Evolutionary conservation across 225 moss, liverwort and hornwort species (phyloP).

Genomic region (Pseudoscleropodium purum): DNA sequence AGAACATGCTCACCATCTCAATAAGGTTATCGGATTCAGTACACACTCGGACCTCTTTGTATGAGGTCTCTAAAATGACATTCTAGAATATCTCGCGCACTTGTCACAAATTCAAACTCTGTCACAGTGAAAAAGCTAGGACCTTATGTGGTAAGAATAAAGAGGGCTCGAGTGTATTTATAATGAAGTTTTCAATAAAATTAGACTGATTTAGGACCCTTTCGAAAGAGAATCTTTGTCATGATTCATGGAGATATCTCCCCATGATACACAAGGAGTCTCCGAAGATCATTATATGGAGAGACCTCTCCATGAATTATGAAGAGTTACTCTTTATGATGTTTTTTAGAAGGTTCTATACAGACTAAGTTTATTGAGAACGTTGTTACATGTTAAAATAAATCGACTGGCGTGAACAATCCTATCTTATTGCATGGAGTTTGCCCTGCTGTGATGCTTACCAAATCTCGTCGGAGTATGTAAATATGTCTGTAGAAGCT

Average conservation of each 20-base stretch:
- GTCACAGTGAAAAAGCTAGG: not conserved
- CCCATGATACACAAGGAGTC: not conserved
- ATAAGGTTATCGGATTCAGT: not conserved
- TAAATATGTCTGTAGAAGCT: conserved; percentile 53
- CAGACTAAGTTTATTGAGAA: not conserved
- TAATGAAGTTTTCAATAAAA: not conserved
- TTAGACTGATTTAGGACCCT: no score
- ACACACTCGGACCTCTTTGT: not conserved
- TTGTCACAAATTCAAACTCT: not conserved
- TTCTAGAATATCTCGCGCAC: not conserved
- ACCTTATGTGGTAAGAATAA: not conserved
- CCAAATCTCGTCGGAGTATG: conserved; percentile 66
- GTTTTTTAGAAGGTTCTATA: not conserved
- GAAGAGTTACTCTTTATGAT: not conserved
- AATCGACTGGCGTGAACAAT: not conserved
- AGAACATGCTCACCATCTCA: not conserved
- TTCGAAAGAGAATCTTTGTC: not conserved
- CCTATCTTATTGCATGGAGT: not conserved
- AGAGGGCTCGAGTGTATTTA: not conserved
- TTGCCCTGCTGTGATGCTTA: conserved; percentile 14
- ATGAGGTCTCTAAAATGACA: not conserved
- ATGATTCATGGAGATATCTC: not conserved
- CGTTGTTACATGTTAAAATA: not conserved
- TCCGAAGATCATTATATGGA: not conserved
- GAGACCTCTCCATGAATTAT: not conserved